Evolutionary conservation across 495 filamentous ascomycete species (phyloP), one percentile per base, ranked within the genome.

Genomic region (Daldinia bambusicola): DNA sequence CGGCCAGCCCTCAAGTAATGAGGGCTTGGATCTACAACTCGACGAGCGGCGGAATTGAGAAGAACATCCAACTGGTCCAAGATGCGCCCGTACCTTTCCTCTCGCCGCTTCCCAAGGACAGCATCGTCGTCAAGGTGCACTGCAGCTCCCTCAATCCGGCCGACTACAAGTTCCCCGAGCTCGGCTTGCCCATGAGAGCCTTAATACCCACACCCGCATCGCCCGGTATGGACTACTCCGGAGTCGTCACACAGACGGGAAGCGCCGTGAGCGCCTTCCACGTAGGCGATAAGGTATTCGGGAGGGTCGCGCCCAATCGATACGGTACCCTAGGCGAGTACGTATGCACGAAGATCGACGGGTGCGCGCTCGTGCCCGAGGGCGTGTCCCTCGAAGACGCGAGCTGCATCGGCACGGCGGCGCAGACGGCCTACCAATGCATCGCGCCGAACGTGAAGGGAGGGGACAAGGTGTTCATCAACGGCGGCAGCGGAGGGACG

Each of bases 81-180:
- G 63, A 77, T 13, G 82, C 83, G 32, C 61, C 81, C 2, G 69
- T 86, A 30, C 82, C 86, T 4, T 57, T 73, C 12, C 70, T 74
- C 6, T 67, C 76, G 6, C 79, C 84, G 0, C 75, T 76, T 0
- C 67, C 78, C 14, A 51, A 61, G 8, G 75, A 84, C 64, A 77
- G 88, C 63, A 62, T 88, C 32, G 85, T 93, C 26, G 78, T 92
- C 50, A 78, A 85, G 55, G 86, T 92, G 6, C 72, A 87, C 56
- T 76, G 82, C 55, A 79, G 81, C 10, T 76, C 85, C 14, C 77
- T 92, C 55, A 93, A 93, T 78, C 91, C 91, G 2, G 86, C 87
- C 32, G 91, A 93, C 83, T 89, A 88, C 86, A 92, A 92, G 76
- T 67, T 87, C 16, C 83, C 88, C 16, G 88, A 91, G 67, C 64